Base-by-base conservation (phyloP, 2,329 filamentous ascomycete species). In the Parastagonospora avenae region DNA sequence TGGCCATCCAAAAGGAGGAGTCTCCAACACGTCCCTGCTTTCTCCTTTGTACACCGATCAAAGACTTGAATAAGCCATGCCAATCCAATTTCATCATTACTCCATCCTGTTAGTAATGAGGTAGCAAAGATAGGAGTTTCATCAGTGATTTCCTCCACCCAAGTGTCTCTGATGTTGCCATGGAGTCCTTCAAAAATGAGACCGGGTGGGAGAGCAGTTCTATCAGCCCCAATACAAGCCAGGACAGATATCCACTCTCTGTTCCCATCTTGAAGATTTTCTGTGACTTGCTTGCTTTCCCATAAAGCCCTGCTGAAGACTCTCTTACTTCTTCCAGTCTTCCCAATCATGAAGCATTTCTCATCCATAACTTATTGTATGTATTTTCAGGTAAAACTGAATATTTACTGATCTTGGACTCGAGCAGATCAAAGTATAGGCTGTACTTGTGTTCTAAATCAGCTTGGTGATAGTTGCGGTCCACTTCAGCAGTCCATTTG, bases 301-400 rank as follows among this genome's bases (percentile, higher is more conserved):
- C 43, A 52, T 11, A n/a, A 14, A 8, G 29, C 30, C 29, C 32
- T 37, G 12, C 37, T 37, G 28, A 60, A 62, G 9, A 55, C 12
- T 12, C 44, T 10, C 15, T 59, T 59, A 40, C n/a, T 32, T 33
- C 28, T 47, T 4, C 33, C 32, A 19, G 41, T 36, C 16, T 47
- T 16, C 6, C 42, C 16, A 24, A 24, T 33, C 32, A 42, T 11
- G 38, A 54, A 45, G 42, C 40, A 35, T n/a, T 52, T 54, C 43
- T 48, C 46, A 39, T 49, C 53, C 33, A 50, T n/a, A n/a, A n/a
- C n/a, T n/a, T 54, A 55, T 52, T 51, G 42, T 58, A 58, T 15
- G 39, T 55, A 37, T 55, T 35, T 4, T 27, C 2, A 32, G 48
- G 37, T n/a, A 50, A 42, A 10, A 58, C 29, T 6, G 42, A 8